Conservation (phyloP, 176 grass and related monocot species). For the Bolboschoenus planiculmis region DNA sequence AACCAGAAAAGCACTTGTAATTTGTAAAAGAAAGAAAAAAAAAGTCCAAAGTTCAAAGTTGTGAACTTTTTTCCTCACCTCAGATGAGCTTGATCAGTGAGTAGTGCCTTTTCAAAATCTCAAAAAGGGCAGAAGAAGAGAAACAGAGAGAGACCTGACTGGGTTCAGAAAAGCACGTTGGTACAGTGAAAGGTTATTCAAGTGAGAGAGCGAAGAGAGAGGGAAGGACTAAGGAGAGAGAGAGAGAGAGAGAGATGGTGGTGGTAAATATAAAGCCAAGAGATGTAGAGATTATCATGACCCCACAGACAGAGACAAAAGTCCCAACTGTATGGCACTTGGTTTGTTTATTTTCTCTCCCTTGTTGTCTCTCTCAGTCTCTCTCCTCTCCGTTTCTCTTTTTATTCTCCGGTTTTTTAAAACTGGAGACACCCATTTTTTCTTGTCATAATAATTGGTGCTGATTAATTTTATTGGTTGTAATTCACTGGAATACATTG, state of each 20-base stretch:
- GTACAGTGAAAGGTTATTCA: neutral
- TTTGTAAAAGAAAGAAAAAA: neutral
- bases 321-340: neutral
- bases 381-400: too few relatives aligned
- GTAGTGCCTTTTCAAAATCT: neutral
- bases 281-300: neutral
- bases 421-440: neutral
- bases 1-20: neutral
- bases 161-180: neutral
- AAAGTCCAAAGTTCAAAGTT: neutral
- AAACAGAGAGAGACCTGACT: neutral
- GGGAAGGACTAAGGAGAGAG: neutral
- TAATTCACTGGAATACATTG: neutral
- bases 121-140: neutral
- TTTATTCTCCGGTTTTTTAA: neutral
- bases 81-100: neutral
- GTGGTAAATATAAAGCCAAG: neutral
- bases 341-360: neutral
- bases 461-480: neutral
- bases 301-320: neutral
- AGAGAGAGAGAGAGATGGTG: neutral
- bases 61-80: neutral
- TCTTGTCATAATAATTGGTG: too few relatives aligned
- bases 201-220: neutral
- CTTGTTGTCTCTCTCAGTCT: too few relatives aligned